Percentiles rank a stretch among this genome's conserved stretches.
Conservation (phyloP, 2,329 filamentous ascomycete genomes). For the Sporothrix sp. region DNA sequence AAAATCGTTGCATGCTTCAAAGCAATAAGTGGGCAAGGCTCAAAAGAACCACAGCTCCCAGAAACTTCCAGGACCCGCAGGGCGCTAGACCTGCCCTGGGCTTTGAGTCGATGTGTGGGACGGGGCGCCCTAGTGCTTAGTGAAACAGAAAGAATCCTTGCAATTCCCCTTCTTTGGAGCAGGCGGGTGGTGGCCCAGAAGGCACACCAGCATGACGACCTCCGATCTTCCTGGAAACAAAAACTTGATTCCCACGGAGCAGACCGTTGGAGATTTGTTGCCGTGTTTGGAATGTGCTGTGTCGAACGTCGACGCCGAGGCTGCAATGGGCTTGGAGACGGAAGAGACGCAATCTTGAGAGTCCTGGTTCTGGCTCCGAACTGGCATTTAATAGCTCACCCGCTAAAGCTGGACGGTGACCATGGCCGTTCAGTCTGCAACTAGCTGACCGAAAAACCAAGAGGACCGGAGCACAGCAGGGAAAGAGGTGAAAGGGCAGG, state of each 20-base stretch:
- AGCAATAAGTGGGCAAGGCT: background rate
- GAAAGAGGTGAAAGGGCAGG: too few species aligned
- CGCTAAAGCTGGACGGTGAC: too few species aligned
- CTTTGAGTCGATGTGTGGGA: slow-evolving; percentile 9
- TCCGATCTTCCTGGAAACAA: slow-evolving; percentile 13
- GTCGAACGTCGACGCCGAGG: background rate
- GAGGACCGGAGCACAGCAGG: too few species aligned
- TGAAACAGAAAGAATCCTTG: slow-evolving; percentile 45
- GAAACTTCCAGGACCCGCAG: slow-evolving; percentile 5
- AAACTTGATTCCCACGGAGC: slow-evolving; percentile 9
- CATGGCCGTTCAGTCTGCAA: background rate
- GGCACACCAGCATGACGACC: background rate
- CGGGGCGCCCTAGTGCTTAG: slow-evolving; percentile 23
- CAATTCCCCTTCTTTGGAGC: too few species aligned
- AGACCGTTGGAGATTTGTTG: background rate
- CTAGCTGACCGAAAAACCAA: slow-evolving; percentile 7
- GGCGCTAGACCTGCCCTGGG: slow-evolving; percentile 10
- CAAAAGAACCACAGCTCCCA: too few species aligned
- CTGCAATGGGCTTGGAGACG: too few species aligned
- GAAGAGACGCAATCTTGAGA: too few species aligned
- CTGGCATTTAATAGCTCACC: too few species aligned
- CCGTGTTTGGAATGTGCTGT: background rate
- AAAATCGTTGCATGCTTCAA: background rate
- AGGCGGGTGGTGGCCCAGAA: background rate
- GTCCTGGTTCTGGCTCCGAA: too few species aligned